Evolutionary conservation across 352 stramenopile species (phyloP).

Genomic region (Phytophthora citrophthora): DNA sequence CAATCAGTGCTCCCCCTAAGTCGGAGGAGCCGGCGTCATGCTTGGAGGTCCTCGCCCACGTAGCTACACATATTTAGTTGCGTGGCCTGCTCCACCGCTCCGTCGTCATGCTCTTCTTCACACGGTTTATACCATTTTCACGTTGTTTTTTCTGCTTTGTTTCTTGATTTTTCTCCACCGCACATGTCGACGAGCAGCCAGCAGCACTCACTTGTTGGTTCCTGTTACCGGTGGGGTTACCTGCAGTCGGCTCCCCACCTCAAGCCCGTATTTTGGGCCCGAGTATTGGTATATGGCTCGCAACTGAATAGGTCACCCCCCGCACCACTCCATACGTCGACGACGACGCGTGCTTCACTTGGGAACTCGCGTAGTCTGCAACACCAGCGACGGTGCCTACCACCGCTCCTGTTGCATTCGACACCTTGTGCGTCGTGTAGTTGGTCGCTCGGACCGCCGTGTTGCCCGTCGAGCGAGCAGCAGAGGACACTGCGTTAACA

Average conservation of each 20-base stretch:
- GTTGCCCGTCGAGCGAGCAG: slow-evolving; percentile 46
- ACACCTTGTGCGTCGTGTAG: slow-evolving; percentile 60
- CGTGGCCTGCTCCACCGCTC: slow-evolving; percentile 20
- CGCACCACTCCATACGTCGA: slow-evolving; percentile 63
- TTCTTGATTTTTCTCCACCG: slow-evolving; percentile 33
- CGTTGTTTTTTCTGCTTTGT: slow-evolving; percentile 34
- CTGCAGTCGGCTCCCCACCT: slow-evolving; percentile 49
- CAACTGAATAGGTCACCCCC: slow-evolving; percentile 62
- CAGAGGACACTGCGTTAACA: slow-evolving; percentile 41
- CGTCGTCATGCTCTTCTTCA: slow-evolving; percentile 37
- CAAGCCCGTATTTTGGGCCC: slow-evolving; percentile 73
- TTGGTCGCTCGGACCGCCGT: slow-evolving; percentile 60
- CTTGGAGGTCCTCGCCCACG: slow-evolving; percentile 41
- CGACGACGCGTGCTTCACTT: slow-evolving; percentile 72
- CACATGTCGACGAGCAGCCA: slow-evolving; percentile 20
- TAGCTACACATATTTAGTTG: slow-evolving; percentile 40
- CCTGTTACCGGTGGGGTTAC: slow-evolving; percentile 48
- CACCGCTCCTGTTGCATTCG: slow-evolving; percentile 30
- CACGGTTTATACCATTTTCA: slow-evolving; percentile 40
- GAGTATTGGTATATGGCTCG: slow-evolving; percentile 67
- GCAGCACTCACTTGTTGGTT: slow-evolving; percentile 33
- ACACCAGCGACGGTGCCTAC: slow-evolving; percentile 48
- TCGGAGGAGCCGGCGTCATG: slow-evolving; percentile 31
- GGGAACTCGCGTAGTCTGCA: slow-evolving; percentile 62
- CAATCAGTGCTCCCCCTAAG: slow-evolving; percentile 28